A percentile compares a stretch with the other conserved stretches of the same genome.
Conservation (phyloP, 2,329 filamentous ascomycete genomes). For the Setomelanomma holmii region DNA sequence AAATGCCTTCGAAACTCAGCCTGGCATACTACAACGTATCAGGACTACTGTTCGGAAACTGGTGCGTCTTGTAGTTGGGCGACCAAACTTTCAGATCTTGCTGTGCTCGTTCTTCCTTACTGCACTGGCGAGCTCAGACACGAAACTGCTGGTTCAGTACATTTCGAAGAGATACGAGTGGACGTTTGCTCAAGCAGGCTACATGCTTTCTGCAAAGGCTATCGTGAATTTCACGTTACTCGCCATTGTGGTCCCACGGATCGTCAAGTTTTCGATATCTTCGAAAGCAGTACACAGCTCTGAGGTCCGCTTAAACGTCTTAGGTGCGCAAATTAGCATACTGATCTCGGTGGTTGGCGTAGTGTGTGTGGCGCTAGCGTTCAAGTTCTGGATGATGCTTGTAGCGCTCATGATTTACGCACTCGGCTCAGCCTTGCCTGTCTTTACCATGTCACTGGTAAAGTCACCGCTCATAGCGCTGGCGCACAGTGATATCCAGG, state of each 20-base stretch:
- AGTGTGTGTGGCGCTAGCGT: constrained; percentile 40
- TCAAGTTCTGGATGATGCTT: constrained; percentile 42
- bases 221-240: constrained; percentile 46
- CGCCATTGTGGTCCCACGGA: constrained; percentile 39
- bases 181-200: constrained; percentile 48
- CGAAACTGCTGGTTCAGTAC: constrained; percentile 47
- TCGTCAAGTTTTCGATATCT: constrained; percentile 40
- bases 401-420: constrained; percentile 48
- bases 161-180: constrained; percentile 50
- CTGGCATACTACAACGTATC: constrained; percentile 19
- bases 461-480: constrained; percentile 43
- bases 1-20: constrained; percentile 34
- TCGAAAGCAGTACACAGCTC: constrained; percentile 30
- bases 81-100: constrained; percentile 44
- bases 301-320: constrained; percentile 38
- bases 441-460: constrained; percentile 49
- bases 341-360: constrained; percentile 44
- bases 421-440: constrained; percentile 47
- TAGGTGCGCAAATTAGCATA: constrained; percentile 42
- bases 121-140: constrained; percentile 48
- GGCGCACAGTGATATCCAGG: constrained; percentile 34
- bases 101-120: constrained; percentile 45
- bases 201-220: constrained; percentile 48
- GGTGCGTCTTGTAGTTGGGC: constrained; percentile 25
- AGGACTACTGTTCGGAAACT: constrained; percentile 25